Evolutionary conservation across 768 basidiomycete species (phyloP).

Genomic region (Hygrocybe coccinea): DNA sequence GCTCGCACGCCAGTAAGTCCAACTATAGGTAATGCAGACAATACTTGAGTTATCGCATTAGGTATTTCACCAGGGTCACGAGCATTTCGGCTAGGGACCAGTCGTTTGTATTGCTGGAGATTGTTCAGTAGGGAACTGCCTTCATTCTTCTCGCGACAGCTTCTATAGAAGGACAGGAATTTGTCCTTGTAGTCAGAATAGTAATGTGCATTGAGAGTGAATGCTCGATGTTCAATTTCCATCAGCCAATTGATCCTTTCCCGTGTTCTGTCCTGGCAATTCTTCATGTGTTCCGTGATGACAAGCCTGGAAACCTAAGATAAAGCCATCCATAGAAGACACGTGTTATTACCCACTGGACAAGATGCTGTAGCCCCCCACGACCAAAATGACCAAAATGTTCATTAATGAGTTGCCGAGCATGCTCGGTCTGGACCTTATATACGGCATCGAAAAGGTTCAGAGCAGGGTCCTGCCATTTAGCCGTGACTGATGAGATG

Average conservation of each 20-base stretch:
- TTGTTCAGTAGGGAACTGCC: constrained; percentile 22
- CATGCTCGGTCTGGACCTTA: constrained; percentile 32
- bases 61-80: neutral
- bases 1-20: constrained; percentile 37
- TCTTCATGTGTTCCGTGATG: constrained; percentile 47
- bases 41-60: constrained; percentile 29
- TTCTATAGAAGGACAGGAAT: constrained; percentile 48
- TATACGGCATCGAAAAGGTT: constrained; percentile 41
- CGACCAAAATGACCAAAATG: constrained; percentile 54
- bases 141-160: constrained; percentile 31
- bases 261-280: constrained; percentile 36
- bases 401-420: constrained; percentile 38
- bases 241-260: constrained; percentile 46
- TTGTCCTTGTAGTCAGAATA: constrained; percentile 42
- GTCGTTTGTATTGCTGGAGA: constrained; percentile 19
- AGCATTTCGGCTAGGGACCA: neutral
- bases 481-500: constrained; percentile 39
- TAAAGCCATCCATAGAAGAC: neutral
- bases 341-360: constrained; percentile 28
- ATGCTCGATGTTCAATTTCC: constrained; percentile 44
- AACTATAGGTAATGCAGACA: constrained; percentile 34
- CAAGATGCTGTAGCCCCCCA: constrained; percentile 46
- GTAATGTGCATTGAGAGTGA: constrained; percentile 51
- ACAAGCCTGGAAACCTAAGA: constrained; percentile 36
- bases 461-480: constrained; percentile 49